Percentiles rank a stretch among this genome's conserved stretches.
phyloP scores from a whole-genome alignment of 2,329 filamentous ascomycete genomes.

The Neofusicoccum cordaticola region DNA sequence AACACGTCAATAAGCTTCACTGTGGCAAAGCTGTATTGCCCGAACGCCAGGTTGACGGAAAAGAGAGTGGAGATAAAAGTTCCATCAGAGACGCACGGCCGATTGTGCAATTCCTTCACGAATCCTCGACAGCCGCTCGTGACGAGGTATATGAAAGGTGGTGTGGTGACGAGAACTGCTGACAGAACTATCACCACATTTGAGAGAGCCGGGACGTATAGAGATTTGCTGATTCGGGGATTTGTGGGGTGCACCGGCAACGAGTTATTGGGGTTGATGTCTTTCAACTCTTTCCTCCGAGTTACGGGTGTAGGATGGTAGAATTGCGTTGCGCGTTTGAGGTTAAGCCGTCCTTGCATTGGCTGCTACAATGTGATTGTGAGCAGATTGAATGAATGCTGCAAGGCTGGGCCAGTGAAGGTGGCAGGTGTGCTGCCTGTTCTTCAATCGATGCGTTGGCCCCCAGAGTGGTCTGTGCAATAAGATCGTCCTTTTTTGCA shows the following conservation, averaged over 20 bases:
- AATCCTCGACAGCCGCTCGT: neutral
- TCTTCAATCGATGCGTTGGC: no score
- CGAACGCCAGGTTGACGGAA: neutral
- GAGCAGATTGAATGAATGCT: no score
- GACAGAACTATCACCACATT: neutral
- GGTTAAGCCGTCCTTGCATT: no score
- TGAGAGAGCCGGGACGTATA: neutral
- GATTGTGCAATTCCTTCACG: neutral
- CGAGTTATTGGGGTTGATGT: no score
- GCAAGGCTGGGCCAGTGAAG: no score
- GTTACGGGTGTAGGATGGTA: no score
- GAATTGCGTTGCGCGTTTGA: no score
- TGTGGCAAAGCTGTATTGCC: neutral
- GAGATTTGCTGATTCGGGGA: neutral
- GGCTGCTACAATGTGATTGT: no score
- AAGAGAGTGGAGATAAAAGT: neutral
- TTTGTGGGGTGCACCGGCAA: neutral
- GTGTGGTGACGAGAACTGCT: neutral
- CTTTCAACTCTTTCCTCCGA: no score
- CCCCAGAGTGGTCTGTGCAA: no score
- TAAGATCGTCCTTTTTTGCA: no score
- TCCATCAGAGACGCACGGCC: neutral
- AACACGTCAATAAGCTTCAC: neutral
- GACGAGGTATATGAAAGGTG: neutral
- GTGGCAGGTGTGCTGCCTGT: no score